Evolutionary conservation across 805 yeast species (phyloP), one percentile per base, ranked within the genome.

Genomic region (Trichomonascus vanleenenianus): DNA sequence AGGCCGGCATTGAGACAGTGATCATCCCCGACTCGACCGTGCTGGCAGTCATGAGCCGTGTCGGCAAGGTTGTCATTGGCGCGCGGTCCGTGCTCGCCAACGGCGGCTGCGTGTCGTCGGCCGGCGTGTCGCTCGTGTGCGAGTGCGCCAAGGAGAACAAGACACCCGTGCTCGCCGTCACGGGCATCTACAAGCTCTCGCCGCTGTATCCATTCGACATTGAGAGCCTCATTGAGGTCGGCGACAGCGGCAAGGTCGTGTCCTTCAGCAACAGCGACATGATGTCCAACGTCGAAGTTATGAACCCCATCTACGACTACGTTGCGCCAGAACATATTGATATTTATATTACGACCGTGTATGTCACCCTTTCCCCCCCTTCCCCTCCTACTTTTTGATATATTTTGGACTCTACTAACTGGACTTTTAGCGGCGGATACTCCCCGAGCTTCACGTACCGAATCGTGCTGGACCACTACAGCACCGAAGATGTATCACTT

Each of bases 381-480:
- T n/a, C 27, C 27, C 27, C 27, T 8, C 27, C 69, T 22, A 5
- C 8, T 5, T 22, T 5, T 22, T 22, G 27, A 4, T 30, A 30
- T 42, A 15, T 36, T 30, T 32, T 15, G 18, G n/a, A n/a, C n/a
- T 46, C 52, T 45, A 52, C 6, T 47, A 56, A 64, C 43, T 22
- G 8, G n/a, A n/a, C n/a, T 22, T 22, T 8, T 22, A 22, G 27
- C 27, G 98, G 97, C 42, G 97, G 97, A 12, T 88, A 85, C 62
- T 85, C 97, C 20, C 97, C 98, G 40, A 86, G 91, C 56, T 93
- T 93, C 67, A 84, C 93, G 45, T 93, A 93, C 66, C 81, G 98
- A 66, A 84, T 93, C 45, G 95, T 93, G 16, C 77, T 89, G 69
- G 98, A 93, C 65, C 87, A 91, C 66, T 93, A 93, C 65, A 83